Conservation (phyloP, 257 asterid genomes). For the Solanum sparsipilum region DNA sequence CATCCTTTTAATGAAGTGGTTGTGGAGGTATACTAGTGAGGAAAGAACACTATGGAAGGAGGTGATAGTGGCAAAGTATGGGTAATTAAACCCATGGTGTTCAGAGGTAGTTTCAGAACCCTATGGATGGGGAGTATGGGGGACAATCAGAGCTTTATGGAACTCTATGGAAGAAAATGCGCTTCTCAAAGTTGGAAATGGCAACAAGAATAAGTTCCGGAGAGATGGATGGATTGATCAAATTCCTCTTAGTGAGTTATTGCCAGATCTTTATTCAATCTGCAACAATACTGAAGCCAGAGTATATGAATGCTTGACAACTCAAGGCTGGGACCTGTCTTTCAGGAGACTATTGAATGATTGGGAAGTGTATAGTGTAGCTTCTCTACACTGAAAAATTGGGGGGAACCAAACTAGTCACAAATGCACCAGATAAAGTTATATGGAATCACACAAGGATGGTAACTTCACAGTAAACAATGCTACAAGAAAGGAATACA, state of each 20-base stretch:
- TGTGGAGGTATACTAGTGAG: background rate
- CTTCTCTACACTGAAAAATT: background rate
- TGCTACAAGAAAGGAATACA: background rate
- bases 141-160: background rate
- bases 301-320: background rate
- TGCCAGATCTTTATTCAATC: background rate
- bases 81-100: background rate
- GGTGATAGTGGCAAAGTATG: background rate
- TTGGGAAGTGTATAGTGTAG: background rate
- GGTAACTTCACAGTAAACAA: background rate
- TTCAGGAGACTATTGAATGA: background rate
- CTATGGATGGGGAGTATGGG: background rate
- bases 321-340: background rate
- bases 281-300: background rate
- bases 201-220: background rate
- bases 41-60: background rate
- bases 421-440: background rate
- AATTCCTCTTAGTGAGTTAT: background rate
- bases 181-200: background rate
- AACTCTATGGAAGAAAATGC: background rate
- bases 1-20: background rate
- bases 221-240: background rate
- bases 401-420: background rate
- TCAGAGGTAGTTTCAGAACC: background rate
- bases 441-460: background rate